Evolutionary conservation across 768 basidiomycete species (phyloP), one percentile per base, ranked within the genome.

Genomic region (Leccinellum luteum): DNA sequence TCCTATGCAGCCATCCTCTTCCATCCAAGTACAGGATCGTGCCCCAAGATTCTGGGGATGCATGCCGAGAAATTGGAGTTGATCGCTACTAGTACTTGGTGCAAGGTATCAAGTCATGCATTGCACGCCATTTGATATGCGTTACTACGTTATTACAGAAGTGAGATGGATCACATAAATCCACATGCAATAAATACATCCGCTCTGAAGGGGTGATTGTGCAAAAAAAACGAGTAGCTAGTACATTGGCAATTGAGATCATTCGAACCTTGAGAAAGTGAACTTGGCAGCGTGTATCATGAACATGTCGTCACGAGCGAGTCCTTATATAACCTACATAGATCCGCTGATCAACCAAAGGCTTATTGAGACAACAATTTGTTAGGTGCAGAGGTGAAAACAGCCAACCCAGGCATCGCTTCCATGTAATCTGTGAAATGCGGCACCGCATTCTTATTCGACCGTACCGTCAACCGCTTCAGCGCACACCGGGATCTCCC

Each of bases 401-500:
- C 34, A 5, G 51, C 48, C 61, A 71, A 52, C 8, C 63, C 61
- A 0, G 69, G 71, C 10, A 71, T 51, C 30, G 58, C 54, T 28
- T 58, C 49, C 19, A 58, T 27, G 28, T 71, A 71, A 28, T 73
- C 69, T 9, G 17, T 52, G 23, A 71, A 63, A 56, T 69, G 50
- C 13, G 60, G 54, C 19, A 44, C 32, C 0, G 62, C 71, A 13
- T 47, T 54, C 54, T 52, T 65, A 58, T 66, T 72, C 9, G 64
- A 67, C 17, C 70, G 62, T 41, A 72, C 62, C 7, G 59, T 61
- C 27, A 72, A 48, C 49, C 52, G 60, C 61, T 58, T 62, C 50
- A 72, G 45, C 45, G 60, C 1, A 47, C 69, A 71, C 5, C 59
- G 60, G 14, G 70, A 72, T 4, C 71, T 66, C 6, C 15, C 15